Evolutionary conservation across 2,329 filamentous ascomycete genomes (phyloP).

Genomic region (Monosporascus cannonballus): DNA sequence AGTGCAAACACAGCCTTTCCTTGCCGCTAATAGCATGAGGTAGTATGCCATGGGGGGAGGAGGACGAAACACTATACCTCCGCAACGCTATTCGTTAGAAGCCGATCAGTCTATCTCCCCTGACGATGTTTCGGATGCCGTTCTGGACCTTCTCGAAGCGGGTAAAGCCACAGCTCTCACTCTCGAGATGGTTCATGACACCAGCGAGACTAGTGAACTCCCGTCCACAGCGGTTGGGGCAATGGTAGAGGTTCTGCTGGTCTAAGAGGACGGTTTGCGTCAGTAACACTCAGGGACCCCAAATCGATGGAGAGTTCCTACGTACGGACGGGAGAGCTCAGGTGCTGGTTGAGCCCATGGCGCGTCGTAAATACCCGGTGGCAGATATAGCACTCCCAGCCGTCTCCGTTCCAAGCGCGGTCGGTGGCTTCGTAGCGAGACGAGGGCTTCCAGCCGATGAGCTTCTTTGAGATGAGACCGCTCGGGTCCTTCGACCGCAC

Average conservation of each 20-base stretch:
- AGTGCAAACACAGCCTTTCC: no score
- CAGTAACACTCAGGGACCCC: neutral
- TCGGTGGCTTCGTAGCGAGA: slow-evolving; percentile 31
- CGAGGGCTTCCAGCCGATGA: slow-evolving; percentile 38
- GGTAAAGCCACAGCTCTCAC: slow-evolving; percentile 1
- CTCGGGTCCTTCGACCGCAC: slow-evolving; percentile 40
- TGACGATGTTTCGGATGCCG: neutral
- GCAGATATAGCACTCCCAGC: slow-evolving; percentile 51
- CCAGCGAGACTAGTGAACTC: slow-evolving; percentile 2
- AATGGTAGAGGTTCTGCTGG: slow-evolving; percentile 3
- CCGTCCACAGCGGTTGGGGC: slow-evolving; percentile 1
- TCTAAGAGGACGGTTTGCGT: neutral
- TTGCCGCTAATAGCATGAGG: no score
- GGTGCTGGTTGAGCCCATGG: slow-evolving; percentile 40
- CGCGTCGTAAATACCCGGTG: slow-evolving; percentile 32
- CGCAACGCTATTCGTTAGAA: neutral
- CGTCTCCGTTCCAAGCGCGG: slow-evolving; percentile 36
- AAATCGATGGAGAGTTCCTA: slow-evolving; percentile 3
- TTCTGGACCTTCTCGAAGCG: slow-evolving; percentile 1
- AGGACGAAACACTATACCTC: no score
- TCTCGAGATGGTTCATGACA: slow-evolving; percentile 5
- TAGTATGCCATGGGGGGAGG: no score
- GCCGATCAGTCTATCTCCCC: neutral
- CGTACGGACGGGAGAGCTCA: slow-evolving; percentile 47
- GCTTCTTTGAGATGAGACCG: slow-evolving; percentile 44